These are phyloP conservation scores for Ophiosphaerella narmari DNA, from an alignment of 2,329 filamentous ascomycete genomes.

Conservation along the genomic window DNA sequence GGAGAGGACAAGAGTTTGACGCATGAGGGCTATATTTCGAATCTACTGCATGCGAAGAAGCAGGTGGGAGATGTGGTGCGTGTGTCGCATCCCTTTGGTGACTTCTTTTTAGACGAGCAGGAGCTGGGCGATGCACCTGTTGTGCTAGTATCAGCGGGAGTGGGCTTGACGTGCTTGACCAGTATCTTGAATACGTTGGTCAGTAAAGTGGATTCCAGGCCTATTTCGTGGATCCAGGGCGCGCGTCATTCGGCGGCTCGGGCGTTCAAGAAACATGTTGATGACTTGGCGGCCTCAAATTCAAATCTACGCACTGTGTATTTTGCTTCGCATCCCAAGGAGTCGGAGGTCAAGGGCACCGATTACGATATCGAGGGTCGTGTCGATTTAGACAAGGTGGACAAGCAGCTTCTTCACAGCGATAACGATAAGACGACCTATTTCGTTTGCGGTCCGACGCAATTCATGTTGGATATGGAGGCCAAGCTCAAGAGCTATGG, in stretches of 20 bases:
- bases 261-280: slow-evolving; percentile 61
- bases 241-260: slow-evolving; percentile 57
- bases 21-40: slow-evolving; percentile 70
- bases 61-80: slow-evolving; percentile 65
- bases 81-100: slow-evolving; percentile 67
- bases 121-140: slow-evolving; percentile 56
- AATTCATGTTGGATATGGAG: slow-evolving; percentile 69
- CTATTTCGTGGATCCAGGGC: slow-evolving; percentile 67
- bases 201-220: slow-evolving; percentile 43
- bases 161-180: slow-evolving; percentile 69
- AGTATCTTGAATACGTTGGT: slow-evolving; percentile 65
- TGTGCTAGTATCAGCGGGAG: slow-evolving; percentile 70
- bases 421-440: slow-evolving; percentile 63
- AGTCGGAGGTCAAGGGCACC: slow-evolving; percentile 52
- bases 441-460: slow-evolving; percentile 71
- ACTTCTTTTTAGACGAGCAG: slow-evolving; percentile 64
- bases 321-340: slow-evolving; percentile 61
- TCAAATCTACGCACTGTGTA: slow-evolving; percentile 58
- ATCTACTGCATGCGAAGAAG: slow-evolving; percentile 67
- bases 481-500: slow-evolving; percentile 59
- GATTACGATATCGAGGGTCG: slow-evolving; percentile 66
- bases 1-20: slow-evolving; percentile 53
- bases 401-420: slow-evolving; percentile 61
- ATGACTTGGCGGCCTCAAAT: slow-evolving; percentile 49
- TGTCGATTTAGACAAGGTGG: slow-evolving; percentile 62